phyloP scores from a whole-genome alignment of 805 yeast species.

The Cyberlindnera meyerae region DNA sequence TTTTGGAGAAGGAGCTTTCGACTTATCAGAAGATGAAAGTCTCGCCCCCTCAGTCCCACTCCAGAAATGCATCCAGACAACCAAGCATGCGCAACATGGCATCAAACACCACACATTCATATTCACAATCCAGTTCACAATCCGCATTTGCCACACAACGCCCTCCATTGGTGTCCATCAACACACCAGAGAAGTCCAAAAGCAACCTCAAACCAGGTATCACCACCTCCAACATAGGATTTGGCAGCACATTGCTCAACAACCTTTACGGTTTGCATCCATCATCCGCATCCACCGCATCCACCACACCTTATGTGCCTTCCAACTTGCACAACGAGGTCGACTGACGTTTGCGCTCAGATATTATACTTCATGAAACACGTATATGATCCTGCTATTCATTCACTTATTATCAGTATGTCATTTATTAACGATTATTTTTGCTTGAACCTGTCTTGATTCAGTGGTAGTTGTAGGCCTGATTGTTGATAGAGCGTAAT shows the following conservation, averaged over 20 bases:
- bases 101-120: slow-evolving; percentile 1
- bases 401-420: too few relatives aligned
- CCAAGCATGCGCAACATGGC: slow-evolving; percentile 4
- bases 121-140: too few relatives aligned
- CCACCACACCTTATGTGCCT: slow-evolving; percentile 9
- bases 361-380: too few relatives aligned
- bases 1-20: slow-evolving; percentile 46
- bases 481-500: too few relatives aligned
- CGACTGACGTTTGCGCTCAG: slow-evolving; percentile 2
- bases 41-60: background rate
- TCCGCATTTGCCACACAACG: slow-evolving; percentile 2
- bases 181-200: slow-evolving; percentile 9
- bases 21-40: slow-evolving; percentile 10
- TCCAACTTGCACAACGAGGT: slow-evolving; percentile 18
- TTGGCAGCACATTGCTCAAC: slow-evolving; percentile 19
- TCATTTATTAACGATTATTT: too few relatives aligned
- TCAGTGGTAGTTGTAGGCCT: too few relatives aligned
- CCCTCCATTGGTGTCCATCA: slow-evolving; percentile 3
- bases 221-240: slow-evolving; percentile 19
- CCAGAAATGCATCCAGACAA: slow-evolving; percentile 1
- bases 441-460: too few relatives aligned
- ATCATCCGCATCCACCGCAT: slow-evolving; percentile 27
- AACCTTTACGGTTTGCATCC: slow-evolving; percentile 25
- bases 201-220: slow-evolving; percentile 15
- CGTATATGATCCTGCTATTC: too few relatives aligned